phyloP scores from a whole-genome alignment of 805 yeast species.

The Candida tibetensis region DNA sequence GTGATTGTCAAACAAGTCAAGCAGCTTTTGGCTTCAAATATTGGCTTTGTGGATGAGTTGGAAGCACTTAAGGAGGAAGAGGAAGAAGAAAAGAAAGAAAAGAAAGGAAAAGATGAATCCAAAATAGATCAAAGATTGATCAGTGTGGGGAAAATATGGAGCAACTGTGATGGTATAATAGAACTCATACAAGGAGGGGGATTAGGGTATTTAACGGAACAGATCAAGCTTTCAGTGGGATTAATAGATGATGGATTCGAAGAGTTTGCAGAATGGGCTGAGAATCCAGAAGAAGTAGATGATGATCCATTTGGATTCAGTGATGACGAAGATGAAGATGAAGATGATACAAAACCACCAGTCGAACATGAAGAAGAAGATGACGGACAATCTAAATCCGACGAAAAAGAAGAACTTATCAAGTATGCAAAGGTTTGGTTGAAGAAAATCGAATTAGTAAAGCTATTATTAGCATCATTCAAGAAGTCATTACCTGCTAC shows the following conservation, averaged over 20 bases:
- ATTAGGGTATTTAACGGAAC: constrained; percentile 48
- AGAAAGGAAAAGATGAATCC: constrained; percentile 10
- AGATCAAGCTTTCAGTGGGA: constrained; percentile 42
- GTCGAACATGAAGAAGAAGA: constrained; percentile 19
- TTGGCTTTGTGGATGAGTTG: constrained; percentile 27
- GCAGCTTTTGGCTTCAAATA: constrained; percentile 17
- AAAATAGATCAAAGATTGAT: constrained; percentile 44
- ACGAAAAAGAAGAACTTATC: constrained; percentile 26
- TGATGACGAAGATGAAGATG: constrained; percentile 16
- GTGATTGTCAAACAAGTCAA: constrained; percentile 26
- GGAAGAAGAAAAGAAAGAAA: constrained; percentile 6
- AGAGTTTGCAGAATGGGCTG: constrained; percentile 69
- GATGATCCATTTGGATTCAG: constrained; percentile 53
- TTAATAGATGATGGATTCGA: constrained; percentile 61
- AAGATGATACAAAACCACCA: constrained; percentile 12
- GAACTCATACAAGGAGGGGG: constrained; percentile 48
- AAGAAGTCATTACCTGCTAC: constrained; percentile 53
- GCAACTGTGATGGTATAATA: constrained; percentile 52
- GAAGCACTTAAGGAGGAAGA: constrained; percentile 17
- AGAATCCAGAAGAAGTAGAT: constrained; percentile 50
- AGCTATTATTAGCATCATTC: constrained; percentile 55
- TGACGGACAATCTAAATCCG: too few species aligned
- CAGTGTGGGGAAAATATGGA: constrained; percentile 70
- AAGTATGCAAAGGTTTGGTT: constrained; percentile 49
- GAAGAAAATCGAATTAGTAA: constrained; percentile 53